These are phyloP conservation scores for Solanum verrucosum DNA, from an alignment of 257 asterid genomes.

Conservation along the genomic window DNA sequence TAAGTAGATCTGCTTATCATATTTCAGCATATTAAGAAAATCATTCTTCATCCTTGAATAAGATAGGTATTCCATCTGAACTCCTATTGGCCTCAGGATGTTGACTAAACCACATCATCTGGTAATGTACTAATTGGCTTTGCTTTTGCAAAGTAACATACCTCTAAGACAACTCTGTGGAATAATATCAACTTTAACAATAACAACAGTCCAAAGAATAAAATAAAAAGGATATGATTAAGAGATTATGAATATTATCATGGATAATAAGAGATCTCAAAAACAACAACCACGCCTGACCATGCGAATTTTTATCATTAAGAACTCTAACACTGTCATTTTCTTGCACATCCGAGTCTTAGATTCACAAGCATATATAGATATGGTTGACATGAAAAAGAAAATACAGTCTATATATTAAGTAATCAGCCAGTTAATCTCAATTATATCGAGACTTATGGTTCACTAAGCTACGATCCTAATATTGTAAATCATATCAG, in stretches of 20 bases:
- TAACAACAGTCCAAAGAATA: too few relatives aligned
- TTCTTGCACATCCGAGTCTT: too few relatives aligned
- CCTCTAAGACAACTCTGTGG: not conserved
- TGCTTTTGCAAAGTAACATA: not conserved
- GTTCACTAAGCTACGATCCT: not conserved
- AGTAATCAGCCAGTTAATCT: too few relatives aligned
- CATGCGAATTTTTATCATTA: too few relatives aligned
- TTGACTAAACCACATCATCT: not conserved
- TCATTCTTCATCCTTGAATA: not conserved
- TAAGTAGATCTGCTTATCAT: not conserved
- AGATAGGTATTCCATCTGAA: not conserved
- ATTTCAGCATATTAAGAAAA: not conserved
- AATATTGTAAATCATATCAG: not conserved
- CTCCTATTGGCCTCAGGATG: not conserved
- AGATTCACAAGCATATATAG: too few relatives aligned
- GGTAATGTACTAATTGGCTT: not conserved
- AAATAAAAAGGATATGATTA: not conserved
- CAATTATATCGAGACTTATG: too few relatives aligned
- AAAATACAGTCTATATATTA: too few relatives aligned
- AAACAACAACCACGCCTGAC: not conserved
- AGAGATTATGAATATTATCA: not conserved
- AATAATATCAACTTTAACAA: too few relatives aligned
- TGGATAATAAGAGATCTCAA: not conserved
- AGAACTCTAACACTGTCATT: too few relatives aligned
- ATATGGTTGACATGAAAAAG: too few relatives aligned